These are phyloP conservation scores for Alternaria sp. DNA, from an alignment of 2,329 filamentous ascomycete species.

Conservation along the genomic window DNA sequence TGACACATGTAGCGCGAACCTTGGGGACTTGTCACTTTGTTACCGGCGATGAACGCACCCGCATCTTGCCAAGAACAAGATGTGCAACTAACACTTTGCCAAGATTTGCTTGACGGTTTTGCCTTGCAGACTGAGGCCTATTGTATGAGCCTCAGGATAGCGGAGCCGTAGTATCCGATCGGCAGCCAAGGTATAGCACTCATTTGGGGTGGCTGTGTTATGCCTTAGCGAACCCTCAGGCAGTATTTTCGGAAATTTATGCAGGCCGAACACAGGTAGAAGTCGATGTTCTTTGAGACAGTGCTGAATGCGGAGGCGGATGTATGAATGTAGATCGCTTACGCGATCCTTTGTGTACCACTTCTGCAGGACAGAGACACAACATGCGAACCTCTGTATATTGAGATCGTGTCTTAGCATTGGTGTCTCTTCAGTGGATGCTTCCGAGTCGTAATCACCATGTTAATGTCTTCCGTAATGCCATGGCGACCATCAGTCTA, in stretches of 20 bases:
- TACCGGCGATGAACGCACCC: conserved; percentile 29
- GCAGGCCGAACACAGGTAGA: conserved; percentile 1
- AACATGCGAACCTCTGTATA: not conserved
- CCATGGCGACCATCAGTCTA: not conserved
- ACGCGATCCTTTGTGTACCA: not conserved
- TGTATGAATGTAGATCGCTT: not conserved
- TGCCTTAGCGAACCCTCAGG: conserved; percentile 15
- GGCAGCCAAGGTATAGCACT: conserved; percentile 25
- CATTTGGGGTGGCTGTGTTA: conserved; percentile 17
- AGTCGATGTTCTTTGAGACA: conserved; percentile 15
- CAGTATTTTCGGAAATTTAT: conserved; percentile 13
- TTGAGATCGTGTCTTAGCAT: not conserved
- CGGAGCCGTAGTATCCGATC: conserved; percentile 28
- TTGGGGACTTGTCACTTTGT: conserved; percentile 14
- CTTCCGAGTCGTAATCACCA: not conserved
- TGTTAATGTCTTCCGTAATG: not conserved
- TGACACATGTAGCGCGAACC: conserved; percentile 24
- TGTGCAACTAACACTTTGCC: conserved; percentile 36
- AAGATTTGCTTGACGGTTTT: conserved; percentile 38
- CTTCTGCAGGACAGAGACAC: not conserved
- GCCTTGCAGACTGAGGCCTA: conserved; percentile 28
- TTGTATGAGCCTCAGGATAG: conserved; percentile 25
- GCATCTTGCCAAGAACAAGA: conserved; percentile 36
- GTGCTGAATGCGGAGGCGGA: conserved; percentile 2
- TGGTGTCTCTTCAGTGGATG: not conserved